Evolutionary conservation across 2,329 filamentous ascomycete species (phyloP), one percentile per base, ranked within the genome.

Genomic region (Fulvia fulva): DNA sequence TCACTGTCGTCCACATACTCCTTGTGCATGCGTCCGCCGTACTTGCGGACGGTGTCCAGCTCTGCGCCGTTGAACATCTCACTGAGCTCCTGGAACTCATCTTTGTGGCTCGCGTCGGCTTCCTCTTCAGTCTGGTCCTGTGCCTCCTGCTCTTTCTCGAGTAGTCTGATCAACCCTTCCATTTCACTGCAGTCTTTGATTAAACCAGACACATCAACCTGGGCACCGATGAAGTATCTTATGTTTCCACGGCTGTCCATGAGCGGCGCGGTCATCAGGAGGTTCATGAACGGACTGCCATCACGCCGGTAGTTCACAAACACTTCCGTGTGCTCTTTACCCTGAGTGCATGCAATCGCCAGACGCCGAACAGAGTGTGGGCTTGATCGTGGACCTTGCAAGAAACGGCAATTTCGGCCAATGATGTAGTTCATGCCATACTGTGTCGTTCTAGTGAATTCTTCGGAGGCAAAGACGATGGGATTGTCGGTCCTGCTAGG

Each of bases 231-330:
- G 67, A 84, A 85, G 69, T 90, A 91, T 26, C 87, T 81, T 1
- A 88, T 79, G 0, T 78, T 77, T 2, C 88, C 88, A 19, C 83
- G 80, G 46, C 82, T 87, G 67, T 91, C 88, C 63, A 85, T 82
- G 0, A 91, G 75, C 0, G 87, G 88, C 1, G 87, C 85, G n/a
- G 84, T 81, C 84, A 89, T 89, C 23, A 90, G 77, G 2, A 91
- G 78, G 61, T 91, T 91, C 81, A 91, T 87, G 68, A 91, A 91
- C 0, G 87, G 87, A 0, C 86, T 88, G 0, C 88, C 88, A 65
- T 91, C 88, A n/a, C 87, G 83, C 30, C 87, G 83, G 67, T 72
- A 92, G 71, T 92, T 92, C 37, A 92, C 74, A 56, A 92, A 85
- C 0, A 89, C 83, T 66, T 92, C 89, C 55, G 81, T 88, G 63